phyloP scores from a whole-genome alignment of 1,139 yeast genomes.

The Suhomyces bolitotheri region DNA sequence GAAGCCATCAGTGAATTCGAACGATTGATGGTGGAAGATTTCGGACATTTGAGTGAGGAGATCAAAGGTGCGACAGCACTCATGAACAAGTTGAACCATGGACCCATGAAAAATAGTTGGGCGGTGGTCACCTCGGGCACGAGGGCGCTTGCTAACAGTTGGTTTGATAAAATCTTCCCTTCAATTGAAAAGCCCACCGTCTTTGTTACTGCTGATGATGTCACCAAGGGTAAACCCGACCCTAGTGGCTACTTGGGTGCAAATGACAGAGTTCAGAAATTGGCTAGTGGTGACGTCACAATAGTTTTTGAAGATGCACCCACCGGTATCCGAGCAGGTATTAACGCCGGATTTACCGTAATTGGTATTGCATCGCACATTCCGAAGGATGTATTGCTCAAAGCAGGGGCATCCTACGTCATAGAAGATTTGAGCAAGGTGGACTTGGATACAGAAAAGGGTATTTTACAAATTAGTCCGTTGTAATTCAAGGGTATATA shows the following conservation, averaged over 20 bases:
- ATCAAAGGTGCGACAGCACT: constrained; percentile 18
- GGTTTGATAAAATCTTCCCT: constrained; percentile 19
- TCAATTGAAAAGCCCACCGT: constrained; percentile 16
- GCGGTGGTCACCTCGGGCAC: constrained; percentile 27
- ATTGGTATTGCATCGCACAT: constrained; percentile 24
- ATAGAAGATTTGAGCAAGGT: constrained; percentile 20
- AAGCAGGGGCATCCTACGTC: constrained; percentile 25
- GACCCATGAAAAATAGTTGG: constrained; percentile 15
- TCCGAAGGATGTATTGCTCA: constrained; percentile 16
- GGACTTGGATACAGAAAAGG: constrained; percentile 6
- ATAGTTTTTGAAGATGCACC: constrained; percentile 27
- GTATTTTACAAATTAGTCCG: constrained; percentile 6
- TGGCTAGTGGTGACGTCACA: constrained; percentile 11
- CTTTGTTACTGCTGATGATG: constrained; percentile 26
- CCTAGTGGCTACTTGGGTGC: constrained; percentile 25
- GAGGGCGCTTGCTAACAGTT: constrained; percentile 19
- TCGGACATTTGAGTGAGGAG: constrained; percentile 21
- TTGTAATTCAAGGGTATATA: constrained; percentile 1
- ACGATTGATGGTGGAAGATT: constrained; percentile 17
- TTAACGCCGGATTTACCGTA: constrained; percentile 22
- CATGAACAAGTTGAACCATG: constrained; percentile 14
- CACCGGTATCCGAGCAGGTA: constrained; percentile 22
- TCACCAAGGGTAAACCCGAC: constrained; percentile 18
- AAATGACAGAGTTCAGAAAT: constrained; percentile 11
- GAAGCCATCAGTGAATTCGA: constrained; percentile 20